Conservation (phyloP, 2,329 filamentous ascomycete genomes). For the Colletotrichum simmondsii region DNA sequence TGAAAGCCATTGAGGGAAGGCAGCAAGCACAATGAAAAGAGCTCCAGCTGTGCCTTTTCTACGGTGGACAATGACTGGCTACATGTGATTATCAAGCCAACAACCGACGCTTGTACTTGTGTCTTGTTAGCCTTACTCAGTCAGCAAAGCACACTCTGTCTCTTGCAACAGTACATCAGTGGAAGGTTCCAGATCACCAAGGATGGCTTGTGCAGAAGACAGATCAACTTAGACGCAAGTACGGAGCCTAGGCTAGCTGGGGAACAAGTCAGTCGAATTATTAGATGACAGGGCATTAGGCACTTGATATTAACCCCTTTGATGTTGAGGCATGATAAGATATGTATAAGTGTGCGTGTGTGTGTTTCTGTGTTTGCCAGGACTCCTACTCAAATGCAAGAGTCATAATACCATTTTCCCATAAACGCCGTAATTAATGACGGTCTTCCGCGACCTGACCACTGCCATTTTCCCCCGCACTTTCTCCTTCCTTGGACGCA, state of each 20-base stretch:
- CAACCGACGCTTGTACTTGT: too few relatives aligned
- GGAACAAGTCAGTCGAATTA: neutral
- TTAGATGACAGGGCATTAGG: neutral
- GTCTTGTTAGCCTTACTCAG: neutral
- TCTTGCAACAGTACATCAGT: neutral
- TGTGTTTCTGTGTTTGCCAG: neutral
- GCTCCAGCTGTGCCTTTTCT: neutral
- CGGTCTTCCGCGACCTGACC: slow-evolving; percentile 15
- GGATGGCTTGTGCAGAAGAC: neutral
- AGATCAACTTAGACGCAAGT: neutral
- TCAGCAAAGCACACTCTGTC: neutral
- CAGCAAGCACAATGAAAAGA: neutral
- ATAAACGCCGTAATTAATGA: slow-evolving; percentile 27
- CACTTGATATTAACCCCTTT: slow-evolving; percentile 3
- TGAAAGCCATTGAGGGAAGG: neutral
- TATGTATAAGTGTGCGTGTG: neutral
- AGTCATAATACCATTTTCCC: slow-evolving; percentile 20
- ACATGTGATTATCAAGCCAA: too few relatives aligned
- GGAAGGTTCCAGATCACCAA: neutral
- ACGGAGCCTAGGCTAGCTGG: neutral
- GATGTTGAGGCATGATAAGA: neutral
- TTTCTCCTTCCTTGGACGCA: slow-evolving; percentile 12
- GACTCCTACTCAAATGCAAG: neutral
- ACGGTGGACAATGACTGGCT: neutral
- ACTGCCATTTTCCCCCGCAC: slow-evolving; percentile 14